Evolutionary conservation across 306 rosid species (phyloP).

Genomic region (Glycine tomentella): DNA sequence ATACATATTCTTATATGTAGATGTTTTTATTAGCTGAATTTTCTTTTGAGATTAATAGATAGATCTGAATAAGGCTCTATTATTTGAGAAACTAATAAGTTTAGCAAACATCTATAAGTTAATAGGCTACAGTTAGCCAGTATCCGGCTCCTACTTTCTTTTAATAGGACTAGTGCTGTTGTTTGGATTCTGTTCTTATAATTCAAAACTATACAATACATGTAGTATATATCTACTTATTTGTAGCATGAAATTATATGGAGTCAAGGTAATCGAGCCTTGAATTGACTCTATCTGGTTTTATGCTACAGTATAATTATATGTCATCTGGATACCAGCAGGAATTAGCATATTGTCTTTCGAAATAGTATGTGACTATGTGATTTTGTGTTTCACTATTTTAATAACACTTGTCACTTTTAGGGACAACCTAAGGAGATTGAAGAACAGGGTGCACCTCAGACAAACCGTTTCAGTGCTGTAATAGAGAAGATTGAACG

Average conservation of each 20-base stretch:
- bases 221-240: neutral
- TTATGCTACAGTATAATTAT: neutral
- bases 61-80: neutral
- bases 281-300: neutral
- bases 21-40: constrained; percentile 20
- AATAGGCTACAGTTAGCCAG: neutral
- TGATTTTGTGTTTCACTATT: constrained; percentile 31
- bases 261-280: constrained; percentile 18
- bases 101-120: neutral
- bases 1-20: constrained; percentile 15
- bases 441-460: constrained; percentile 73
- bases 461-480: constrained; percentile 91
- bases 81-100: neutral
- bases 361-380: neutral
- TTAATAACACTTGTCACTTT: constrained; percentile 32
- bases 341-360: constrained; percentile 9
- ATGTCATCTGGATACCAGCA: constrained; percentile 14
- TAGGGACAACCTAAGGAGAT: constrained; percentile 73
- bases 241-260: constrained; percentile 17
- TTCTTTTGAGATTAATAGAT: constrained; percentile 15
- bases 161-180: neutral
- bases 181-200: constrained; percentile 22
- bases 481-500: constrained; percentile 98
- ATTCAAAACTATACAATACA: neutral
- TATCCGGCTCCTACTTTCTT: neutral